A percentile compares a stretch with the other conserved stretches of the same genome.
These are phyloP conservation scores for Zygosaccharomyces rouxii DNA, from an alignment of 805 yeast species.

Conservation along the genomic window DNA sequence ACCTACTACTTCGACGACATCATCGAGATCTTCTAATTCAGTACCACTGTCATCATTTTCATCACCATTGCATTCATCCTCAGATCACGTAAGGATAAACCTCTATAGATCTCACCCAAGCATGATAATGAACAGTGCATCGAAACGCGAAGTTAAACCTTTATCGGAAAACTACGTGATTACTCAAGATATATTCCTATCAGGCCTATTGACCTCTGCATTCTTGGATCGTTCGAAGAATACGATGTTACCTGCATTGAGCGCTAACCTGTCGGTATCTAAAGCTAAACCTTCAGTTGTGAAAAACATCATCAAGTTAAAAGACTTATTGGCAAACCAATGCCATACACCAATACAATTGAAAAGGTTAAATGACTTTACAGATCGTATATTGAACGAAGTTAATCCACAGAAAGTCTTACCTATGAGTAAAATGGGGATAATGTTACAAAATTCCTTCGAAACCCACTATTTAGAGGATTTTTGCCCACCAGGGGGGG, in stretches of 20 bases:
- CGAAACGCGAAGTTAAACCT: conserved; percentile 34
- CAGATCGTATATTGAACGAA: conserved; percentile 28
- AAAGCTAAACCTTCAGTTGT: conserved; percentile 27
- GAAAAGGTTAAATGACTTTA: conserved; percentile 25
- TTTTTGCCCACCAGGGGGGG: conserved; percentile 21
- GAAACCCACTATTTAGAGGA: conserved; percentile 30
- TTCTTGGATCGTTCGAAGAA: conserved; percentile 28
- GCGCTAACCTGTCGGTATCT: conserved; percentile 26
- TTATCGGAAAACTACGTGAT: conserved; percentile 33
- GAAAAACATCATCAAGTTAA: conserved; percentile 23
- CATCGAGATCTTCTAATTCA: neutral
- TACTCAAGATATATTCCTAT: conserved; percentile 30
- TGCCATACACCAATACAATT: conserved; percentile 23
- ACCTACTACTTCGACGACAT: neutral
- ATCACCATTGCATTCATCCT: neutral
- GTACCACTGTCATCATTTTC: neutral
- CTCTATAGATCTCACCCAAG: conserved; percentile 29
- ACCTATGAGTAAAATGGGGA: conserved; percentile 23
- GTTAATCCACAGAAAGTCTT: conserved; percentile 20
- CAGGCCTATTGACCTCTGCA: conserved; percentile 28
- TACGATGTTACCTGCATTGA: conserved; percentile 30
- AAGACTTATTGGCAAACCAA: conserved; percentile 24
- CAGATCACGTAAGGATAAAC: conserved; percentile 24
- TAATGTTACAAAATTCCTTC: conserved; percentile 21
- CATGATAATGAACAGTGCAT: conserved; percentile 29